phyloP scores from a whole-genome alignment of 805 yeast genomes.

The Ogataea neopini region DNA sequence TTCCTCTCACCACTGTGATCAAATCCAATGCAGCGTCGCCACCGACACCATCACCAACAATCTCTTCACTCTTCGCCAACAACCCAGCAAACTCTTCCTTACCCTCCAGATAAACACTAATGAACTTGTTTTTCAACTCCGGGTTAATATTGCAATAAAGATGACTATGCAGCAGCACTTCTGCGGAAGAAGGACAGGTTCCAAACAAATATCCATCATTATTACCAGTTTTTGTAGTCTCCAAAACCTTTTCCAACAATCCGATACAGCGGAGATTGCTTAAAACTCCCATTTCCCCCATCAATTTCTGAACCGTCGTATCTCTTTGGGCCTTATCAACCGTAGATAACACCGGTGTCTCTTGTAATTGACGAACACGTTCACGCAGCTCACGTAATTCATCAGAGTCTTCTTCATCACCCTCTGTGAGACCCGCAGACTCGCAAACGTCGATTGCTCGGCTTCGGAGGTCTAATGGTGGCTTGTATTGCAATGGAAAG shows the following conservation, averaged over 20 bases:
- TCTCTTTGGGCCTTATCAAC: slow-evolving; percentile 30
- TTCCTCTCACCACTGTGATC: background rate
- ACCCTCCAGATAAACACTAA: slow-evolving; percentile 35
- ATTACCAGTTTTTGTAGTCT: slow-evolving; percentile 3
- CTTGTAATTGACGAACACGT: slow-evolving; percentile 26
- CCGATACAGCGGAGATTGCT: slow-evolving; percentile 34
- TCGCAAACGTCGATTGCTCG: slow-evolving; percentile 35
- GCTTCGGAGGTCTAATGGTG: slow-evolving; percentile 50
- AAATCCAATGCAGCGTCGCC: background rate
- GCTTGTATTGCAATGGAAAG: slow-evolving; percentile 74
- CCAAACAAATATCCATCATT: slow-evolving; percentile 21
- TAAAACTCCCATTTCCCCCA: slow-evolving; percentile 30
- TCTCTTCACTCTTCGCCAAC: background rate
- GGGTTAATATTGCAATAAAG: slow-evolving; percentile 29
- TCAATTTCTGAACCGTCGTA: slow-evolving; percentile 23
- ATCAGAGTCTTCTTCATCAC: slow-evolving; percentile 26
- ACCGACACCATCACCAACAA: background rate
- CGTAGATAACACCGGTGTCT: slow-evolving; percentile 32
- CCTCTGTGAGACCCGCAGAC: slow-evolving; percentile 35
- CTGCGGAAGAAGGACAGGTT: slow-evolving; percentile 29
- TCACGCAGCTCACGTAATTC: slow-evolving; percentile 28
- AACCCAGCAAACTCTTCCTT: slow-evolving; percentile 22
- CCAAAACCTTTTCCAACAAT: slow-evolving; percentile 22
- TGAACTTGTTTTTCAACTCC: slow-evolving; percentile 44
- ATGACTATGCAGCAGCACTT: slow-evolving; percentile 43